These are phyloP conservation scores for Cantharellus cinnabarinus DNA, from an alignment of 768 basidiomycete genomes.

Conservation along the genomic window DNA sequence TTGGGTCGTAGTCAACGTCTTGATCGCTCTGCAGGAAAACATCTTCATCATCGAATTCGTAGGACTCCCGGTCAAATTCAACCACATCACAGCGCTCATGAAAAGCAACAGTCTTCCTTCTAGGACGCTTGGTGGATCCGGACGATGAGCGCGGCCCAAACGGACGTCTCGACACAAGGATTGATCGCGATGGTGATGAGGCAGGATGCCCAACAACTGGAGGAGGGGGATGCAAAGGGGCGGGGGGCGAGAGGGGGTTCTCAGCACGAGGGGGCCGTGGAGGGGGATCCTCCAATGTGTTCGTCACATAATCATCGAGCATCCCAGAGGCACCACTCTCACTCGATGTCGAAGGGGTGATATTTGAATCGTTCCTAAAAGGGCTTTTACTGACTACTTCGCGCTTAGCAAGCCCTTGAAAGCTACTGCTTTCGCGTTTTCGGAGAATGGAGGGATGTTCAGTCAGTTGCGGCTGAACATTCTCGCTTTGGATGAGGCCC, in stretches of 20 bases:
- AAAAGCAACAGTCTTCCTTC: constrained; percentile 62
- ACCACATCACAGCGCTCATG: constrained; percentile 64
- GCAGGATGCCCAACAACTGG: constrained; percentile 10
- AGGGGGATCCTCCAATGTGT: neutral
- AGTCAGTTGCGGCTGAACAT: neutral
- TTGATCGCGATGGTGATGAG: constrained; percentile 13
- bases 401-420: constrained; percentile 50
- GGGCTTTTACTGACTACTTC: constrained; percentile 73
- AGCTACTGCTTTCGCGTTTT: constrained; percentile 52
- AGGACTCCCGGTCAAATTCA: constrained; percentile 45
- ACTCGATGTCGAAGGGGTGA: neutral
- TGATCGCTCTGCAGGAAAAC: neutral
- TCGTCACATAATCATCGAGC: neutral
- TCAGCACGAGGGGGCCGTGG: neutral
- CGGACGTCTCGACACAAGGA: constrained; percentile 24
- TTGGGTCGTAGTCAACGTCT: neutral
- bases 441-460: constrained; percentile 37
- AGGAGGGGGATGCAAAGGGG: neutral
- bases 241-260: neutral
- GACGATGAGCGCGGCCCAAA: constrained; percentile 45
- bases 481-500: constrained; percentile 1
- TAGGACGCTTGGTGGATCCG: constrained; percentile 2
- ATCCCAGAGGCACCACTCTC: neutral
- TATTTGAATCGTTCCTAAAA: constrained; percentile 23
- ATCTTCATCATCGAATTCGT: constrained; percentile 1